Base-by-base conservation (phyloP, 2,329 filamentous ascomycete species). In the Periglandula ipomoeae region DNA sequence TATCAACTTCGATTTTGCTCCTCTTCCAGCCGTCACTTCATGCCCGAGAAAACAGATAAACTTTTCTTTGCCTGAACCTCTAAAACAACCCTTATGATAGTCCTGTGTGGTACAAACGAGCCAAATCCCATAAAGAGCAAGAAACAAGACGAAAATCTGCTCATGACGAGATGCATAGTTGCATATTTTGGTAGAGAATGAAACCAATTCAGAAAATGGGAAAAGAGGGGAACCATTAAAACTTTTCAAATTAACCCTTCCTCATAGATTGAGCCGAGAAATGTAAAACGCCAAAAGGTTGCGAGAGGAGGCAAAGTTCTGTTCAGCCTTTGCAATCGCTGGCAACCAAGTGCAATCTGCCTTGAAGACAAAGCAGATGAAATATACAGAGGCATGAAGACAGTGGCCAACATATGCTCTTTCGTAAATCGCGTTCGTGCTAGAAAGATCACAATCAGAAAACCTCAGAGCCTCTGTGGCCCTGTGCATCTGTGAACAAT, bases 291-390 rank as follows among this genome's bases (percentile, higher is more conserved):
- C 44, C 44, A 42, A 30, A n/a, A 13, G 42, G 20, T 38, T 46
- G 42, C 42, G 30, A 4, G 11, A 15, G 19, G 17, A 30, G 46
- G 44, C 44, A 52, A 47, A 48, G 46, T 53, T 47, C 49, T 53
- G 49, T 53, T 5, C 26, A 47, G 40, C 52, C 47, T 48, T 24
- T 47, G 37, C 37, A 23, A 42, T 42, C 26, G 19, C 22, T 19
- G 48, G 30, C 49, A 26, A 48, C 46, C 13, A 27, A 35, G 19
- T 51, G 41, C 43, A 42, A 34, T 41, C 17, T 17, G 13, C 27
- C 20, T 32, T 37, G 17, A 27, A 30, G 23, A 8, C 15, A 38
- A 13, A 26, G 26, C 17, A 38, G 19, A 19, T 35, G 20, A 39
- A 44, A 41, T 43, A 42, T 41, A 35, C 19, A 42, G 8, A 15